Base-by-base conservation (phyloP, 257 asterid genomes). In the Anisodus tanguticus region DNA sequence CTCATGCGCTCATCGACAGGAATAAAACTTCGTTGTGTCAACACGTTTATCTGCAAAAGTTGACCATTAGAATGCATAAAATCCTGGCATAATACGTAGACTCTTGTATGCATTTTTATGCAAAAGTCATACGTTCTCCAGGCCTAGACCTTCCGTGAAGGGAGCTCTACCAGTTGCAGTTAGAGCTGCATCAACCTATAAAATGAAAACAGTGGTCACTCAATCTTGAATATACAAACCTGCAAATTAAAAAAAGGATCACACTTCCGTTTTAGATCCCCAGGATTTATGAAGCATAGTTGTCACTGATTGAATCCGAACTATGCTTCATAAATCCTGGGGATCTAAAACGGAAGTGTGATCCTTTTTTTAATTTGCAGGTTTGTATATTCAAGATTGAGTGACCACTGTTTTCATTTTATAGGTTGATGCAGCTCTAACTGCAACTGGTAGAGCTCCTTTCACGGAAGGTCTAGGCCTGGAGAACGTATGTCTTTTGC, bases 131-230 rank as follows among this genome's bases (percentile, higher is more conserved):
- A 96, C 98, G 88, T 94, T 96, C 85, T 94, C 99, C 93, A 96
- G 86, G 69, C 99, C 98, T 86, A 96, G 95, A 88, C 98, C 99
- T 55, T 90, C 88, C 19, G 99, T 96, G 83, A 93, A 96, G 80
- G 99, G 99, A 80, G 98, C 95, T 88, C 98, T 94, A 84, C 99
- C 98, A 9, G 99, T 96, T 67, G 99, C 98, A 89, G 94, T 96
- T 76, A 96, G 97, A 76, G 98, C 98, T 47, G 98, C 98, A 93
- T 96, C 99, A 54, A 96, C 98, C 99, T 96, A 93, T 85, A 86
- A 80, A 80, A 31, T n/a, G n/a, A n/a, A 76, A 51, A 72, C n/a
- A 47, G 80, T 2, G 9, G 59, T 72, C 58, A 72, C 9, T 71
- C 37, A 71, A 37, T 55, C 60, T 9, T 47, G n/a, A 47, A 9